These are phyloP conservation scores for Aegilops sharonensis DNA, from an alignment of 176 grass and related monocot species.

Conservation along the genomic window DNA sequence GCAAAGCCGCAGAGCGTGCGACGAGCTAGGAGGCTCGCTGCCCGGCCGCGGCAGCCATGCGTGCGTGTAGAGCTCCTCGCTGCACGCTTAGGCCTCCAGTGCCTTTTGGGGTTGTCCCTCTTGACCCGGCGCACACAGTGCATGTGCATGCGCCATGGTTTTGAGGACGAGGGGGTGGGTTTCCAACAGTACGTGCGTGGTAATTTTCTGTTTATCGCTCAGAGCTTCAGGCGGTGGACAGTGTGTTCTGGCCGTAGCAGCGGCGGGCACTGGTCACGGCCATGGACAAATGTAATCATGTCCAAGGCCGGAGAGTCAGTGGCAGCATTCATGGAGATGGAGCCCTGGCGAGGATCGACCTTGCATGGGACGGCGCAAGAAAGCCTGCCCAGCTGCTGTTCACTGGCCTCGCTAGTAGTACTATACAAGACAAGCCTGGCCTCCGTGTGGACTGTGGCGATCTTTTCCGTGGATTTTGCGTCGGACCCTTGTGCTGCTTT, in stretches of 20 bases:
- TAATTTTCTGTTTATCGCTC: neutral
- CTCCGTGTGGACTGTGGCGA: constrained; percentile 33
- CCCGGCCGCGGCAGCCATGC: neutral
- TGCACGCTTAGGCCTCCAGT: neutral
- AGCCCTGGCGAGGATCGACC: neutral
- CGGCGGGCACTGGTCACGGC: neutral
- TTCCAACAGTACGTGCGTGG: constrained; percentile 27
- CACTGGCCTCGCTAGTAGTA: constrained; percentile 7
- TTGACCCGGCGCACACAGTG: neutral
- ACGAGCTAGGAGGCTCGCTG: neutral
- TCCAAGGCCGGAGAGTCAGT: neutral
- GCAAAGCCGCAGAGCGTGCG: neutral
- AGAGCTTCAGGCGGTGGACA: neutral
- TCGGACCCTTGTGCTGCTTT: neutral
- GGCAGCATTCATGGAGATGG: constrained; percentile 8
- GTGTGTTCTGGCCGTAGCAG: neutral
- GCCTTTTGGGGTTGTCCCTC: neutral
- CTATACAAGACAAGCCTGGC: constrained; percentile 41
- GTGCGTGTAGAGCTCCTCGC: neutral
- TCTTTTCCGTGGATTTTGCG: constrained; percentile 39
- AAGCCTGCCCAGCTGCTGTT: constrained; percentile 15
- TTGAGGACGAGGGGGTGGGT: neutral
- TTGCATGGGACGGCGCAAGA: neutral
- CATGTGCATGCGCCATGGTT: neutral
- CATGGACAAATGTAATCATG: constrained; percentile 38